A percentile compares a stretch with the other conserved stretches of the same genome.
phyloP scores from a whole-genome alignment of 768 basidiomycete species.

The Stropharia rugosoannulata region DNA sequence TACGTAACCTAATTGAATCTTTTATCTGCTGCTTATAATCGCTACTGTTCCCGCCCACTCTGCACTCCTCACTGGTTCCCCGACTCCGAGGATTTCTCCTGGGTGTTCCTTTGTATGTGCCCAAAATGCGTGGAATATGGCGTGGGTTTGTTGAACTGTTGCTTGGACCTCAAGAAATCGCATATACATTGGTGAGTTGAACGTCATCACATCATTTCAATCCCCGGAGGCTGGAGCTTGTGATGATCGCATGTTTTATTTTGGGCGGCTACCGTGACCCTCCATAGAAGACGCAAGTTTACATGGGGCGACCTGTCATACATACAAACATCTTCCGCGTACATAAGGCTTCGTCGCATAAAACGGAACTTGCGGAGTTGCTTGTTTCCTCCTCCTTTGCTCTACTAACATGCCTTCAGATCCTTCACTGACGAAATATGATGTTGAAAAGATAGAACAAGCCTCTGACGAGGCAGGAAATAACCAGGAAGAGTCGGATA shows the following conservation, averaged over 20 bases:
- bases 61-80: not conserved
- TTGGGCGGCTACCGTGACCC: not conserved
- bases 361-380: not conserved
- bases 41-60: not conserved
- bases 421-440: not conserved
- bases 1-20: not conserved
- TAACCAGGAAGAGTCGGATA: not conserved
- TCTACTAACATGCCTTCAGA: not conserved
- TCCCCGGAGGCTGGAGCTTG: too few relatives aligned
- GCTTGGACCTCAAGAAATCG: too few relatives aligned
- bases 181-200: too few relatives aligned
- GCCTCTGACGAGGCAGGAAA: not conserved
- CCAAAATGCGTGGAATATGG: too few relatives aligned
- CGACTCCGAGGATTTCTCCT: not conserved
- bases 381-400: not conserved
- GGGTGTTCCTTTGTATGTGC: not conserved
- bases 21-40: constrained; percentile 2
- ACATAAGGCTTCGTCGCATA: not conserved
- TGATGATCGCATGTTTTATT: too few relatives aligned
- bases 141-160: too few relatives aligned
- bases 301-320: too few relatives aligned
- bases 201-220: too few relatives aligned
- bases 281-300: not conserved
- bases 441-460: constrained; percentile 5
- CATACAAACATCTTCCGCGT: not conserved